These are phyloP conservation scores for Tetracentron sinense DNA, from an alignment of 164 flowering plant genomes.

Conservation along the genomic window DNA sequence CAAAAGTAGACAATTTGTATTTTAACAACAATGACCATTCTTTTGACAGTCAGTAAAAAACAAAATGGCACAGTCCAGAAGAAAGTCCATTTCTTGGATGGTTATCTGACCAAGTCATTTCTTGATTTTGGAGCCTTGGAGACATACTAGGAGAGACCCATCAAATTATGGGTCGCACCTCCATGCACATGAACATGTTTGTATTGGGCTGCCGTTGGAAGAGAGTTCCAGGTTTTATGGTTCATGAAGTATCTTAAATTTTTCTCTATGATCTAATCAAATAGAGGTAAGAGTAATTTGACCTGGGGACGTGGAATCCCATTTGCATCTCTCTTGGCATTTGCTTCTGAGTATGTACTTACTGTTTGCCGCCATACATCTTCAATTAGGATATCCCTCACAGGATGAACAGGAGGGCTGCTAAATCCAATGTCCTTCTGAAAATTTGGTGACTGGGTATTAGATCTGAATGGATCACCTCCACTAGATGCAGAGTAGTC, in stretches of 20 bases:
- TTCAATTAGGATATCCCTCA: conserved; percentile 38
- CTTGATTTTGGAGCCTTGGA: no score
- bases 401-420: conserved; percentile 45
- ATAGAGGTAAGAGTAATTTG: conserved; percentile 8
- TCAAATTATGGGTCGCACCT: neutral
- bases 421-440: conserved; percentile 45
- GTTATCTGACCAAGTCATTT: no score
- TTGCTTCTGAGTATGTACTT: conserved; percentile 27
- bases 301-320: conserved; percentile 47
- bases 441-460: conserved; percentile 59
- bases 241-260: neutral
- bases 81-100: no score
- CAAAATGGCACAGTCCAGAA: no score
- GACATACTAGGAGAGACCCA: neutral
- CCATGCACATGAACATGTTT: neutral
- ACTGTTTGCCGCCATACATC: conserved; percentile 23
- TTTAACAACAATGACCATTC: no score
- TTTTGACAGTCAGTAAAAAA: no score
- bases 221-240: neutral
- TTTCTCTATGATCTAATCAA: neutral
- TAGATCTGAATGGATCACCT: conserved; percentile 68
- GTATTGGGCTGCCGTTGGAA: neutral
- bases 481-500: conserved; percentile 67
- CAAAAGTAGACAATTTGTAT: no score
- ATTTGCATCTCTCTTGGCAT: conserved; percentile 28